Base-by-base conservation (phyloP, 2,329 filamentous ascomycete genomes). In the Aurifilum marmelostoma region DNA sequence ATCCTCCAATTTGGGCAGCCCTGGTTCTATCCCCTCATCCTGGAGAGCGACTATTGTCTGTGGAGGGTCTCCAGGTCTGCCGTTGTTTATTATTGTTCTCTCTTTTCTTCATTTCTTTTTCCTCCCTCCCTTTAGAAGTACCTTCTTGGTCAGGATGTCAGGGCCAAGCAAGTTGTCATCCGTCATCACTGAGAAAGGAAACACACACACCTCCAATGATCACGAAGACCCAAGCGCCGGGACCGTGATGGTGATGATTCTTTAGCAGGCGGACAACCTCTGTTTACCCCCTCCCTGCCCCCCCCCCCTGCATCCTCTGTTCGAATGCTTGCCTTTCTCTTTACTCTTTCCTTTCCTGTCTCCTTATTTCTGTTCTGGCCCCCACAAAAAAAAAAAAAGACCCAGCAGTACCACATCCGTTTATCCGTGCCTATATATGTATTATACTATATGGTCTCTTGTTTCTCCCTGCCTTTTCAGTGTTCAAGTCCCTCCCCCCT, bases 1-100 rank as follows among this genome's bases (percentile, higher is more conserved):
- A 73, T 71, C 32, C 63, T 50, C 56, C 69, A 68, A 71, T 69
- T 69, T 69, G 52, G 41, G n/a, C 32, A 29, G 47, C 63, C 65
- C 65, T 60, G 56, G 56, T 62, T 9, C 27, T 29, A 65, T 18
- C 16, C n/a, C n/a, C 29, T 32, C 56, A 32, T 18, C 32, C 32
- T n/a, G 34, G 56, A 27, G 14, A 34, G 4, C n/a, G n/a, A 34
- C 24, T 32, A 58, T 32, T 29, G 54, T 34, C 8, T 2, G 2
- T n/a, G 18, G 21, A 47, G 43, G 21, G n/a, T 47, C 43, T 47
- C 21, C 7, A 47, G 21, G 21, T 47, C 43, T 47, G 43, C 43
- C n/a, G 43, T 47, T 47, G 43, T 47, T 47, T 47, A n/a, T n/a
- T 47, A 6, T 39, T 11, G 5, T 39, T 37, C 37, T 39, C 11